Evolutionary conservation across 2,329 filamentous ascomycete species (phyloP).

Genomic region (Curvularia eragrostidis): DNA sequence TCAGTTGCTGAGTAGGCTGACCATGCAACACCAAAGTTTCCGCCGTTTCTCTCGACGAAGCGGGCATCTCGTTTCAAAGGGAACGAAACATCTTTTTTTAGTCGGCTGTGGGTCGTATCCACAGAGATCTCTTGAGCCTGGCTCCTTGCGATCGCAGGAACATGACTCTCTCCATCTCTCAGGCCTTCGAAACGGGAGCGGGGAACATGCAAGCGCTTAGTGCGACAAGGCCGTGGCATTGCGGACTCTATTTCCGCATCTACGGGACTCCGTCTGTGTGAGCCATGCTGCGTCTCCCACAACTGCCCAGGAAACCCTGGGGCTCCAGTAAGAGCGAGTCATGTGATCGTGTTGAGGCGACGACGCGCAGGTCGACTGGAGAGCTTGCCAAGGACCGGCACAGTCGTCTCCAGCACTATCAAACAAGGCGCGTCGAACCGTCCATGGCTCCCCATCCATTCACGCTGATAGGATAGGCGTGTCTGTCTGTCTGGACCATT

Average conservation of each 20-base stretch:
- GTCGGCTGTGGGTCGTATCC: neutral
- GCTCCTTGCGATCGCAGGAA: neutral
- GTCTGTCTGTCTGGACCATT: slow-evolving; percentile 2
- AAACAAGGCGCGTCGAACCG: neutral
- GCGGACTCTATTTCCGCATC: slow-evolving; percentile 15
- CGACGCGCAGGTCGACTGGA: neutral
- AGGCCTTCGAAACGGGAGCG: neutral
- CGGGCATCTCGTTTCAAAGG: slow-evolving; percentile 24
- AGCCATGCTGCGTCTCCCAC: neutral
- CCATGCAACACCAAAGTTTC: slow-evolving; percentile 24
- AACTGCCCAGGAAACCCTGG: neutral
- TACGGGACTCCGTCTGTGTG: slow-evolving; percentile 2
- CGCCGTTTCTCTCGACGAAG: slow-evolving; percentile 23
- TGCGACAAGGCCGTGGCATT: neutral
- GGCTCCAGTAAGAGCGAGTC: slow-evolving; percentile 2
- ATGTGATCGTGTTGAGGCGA: slow-evolving; percentile 10
- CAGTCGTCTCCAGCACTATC: neutral
- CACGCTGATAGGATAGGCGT: slow-evolving; percentile 14
- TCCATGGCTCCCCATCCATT: slow-evolving; percentile 35
- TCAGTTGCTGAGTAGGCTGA: slow-evolving; percentile 4
- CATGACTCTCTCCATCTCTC: neutral
- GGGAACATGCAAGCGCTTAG: neutral
- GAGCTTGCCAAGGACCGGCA: slow-evolving; percentile 6
- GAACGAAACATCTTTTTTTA: slow-evolving; percentile 21
- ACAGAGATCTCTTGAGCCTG: neutral